These are phyloP conservation scores for Suillus variegatus DNA, from an alignment of 768 basidiomycete species.

Conservation along the genomic window DNA sequence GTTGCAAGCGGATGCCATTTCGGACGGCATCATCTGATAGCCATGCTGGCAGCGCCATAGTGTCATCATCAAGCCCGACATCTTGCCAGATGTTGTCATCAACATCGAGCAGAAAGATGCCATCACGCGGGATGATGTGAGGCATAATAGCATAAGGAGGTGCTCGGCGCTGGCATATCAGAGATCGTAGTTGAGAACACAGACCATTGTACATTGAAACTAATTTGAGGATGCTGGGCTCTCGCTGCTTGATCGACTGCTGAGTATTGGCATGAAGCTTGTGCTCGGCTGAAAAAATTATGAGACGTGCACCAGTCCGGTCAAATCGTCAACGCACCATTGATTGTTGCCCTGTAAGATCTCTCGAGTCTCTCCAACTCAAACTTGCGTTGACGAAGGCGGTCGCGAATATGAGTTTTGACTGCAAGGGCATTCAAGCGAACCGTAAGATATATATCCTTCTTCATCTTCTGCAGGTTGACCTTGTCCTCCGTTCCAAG, in stretches of 20 bases:
- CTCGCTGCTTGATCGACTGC: constrained; percentile 21
- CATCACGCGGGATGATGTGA: not conserved
- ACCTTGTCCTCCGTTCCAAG: too few relatives aligned
- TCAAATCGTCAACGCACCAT: constrained; percentile 14
- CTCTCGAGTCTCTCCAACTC: constrained; percentile 17
- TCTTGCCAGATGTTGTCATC: not conserved
- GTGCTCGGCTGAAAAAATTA: constrained; percentile 20
- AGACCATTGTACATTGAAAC: constrained; percentile 29
- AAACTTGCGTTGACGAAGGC: constrained; percentile 16
- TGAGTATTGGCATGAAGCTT: constrained; percentile 29
- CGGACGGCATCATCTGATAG: not conserved
- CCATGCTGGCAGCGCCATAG: not conserved
- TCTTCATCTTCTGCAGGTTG: too few relatives aligned
- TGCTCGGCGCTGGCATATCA: constrained; percentile 19
- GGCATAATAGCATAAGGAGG: constrained; percentile 18
- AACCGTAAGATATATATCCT: too few relatives aligned
- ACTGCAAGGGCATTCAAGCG: constrained; percentile 21
- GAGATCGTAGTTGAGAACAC: constrained; percentile 16
- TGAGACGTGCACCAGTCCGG: constrained; percentile 19
- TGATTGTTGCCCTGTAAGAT: constrained; percentile 10
- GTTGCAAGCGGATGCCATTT: not conserved
- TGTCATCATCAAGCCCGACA: not conserved
- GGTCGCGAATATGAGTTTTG: constrained; percentile 17
- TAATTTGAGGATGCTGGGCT: constrained; percentile 25
- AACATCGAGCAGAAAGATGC: not conserved